These are phyloP conservation scores for Penicillium glabrum DNA, from an alignment of 2,329 filamentous ascomycete species.

Conservation along the genomic window DNA sequence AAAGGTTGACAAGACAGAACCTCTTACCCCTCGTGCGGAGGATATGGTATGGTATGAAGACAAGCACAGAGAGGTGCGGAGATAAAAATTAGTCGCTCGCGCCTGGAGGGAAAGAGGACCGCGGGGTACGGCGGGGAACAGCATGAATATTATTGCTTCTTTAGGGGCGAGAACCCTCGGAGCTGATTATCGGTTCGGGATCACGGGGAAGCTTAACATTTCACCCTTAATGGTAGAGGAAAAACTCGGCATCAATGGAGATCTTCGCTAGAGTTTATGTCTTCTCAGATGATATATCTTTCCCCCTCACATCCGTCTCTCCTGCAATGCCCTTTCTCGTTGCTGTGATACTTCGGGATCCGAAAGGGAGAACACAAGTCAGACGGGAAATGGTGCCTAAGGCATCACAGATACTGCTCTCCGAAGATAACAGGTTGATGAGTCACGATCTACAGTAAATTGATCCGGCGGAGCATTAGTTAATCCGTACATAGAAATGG, in stretches of 20 bases:
- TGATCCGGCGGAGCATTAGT: not conserved
- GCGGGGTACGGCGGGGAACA: conserved; percentile 27
- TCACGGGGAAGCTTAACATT: conserved; percentile 9
- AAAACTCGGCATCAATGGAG: not conserved
- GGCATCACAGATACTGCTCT: not conserved
- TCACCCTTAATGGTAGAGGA: not conserved
- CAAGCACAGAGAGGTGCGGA: conserved; percentile 19
- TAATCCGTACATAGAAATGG: not conserved
- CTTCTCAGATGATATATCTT: not conserved
- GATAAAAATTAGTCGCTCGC: conserved; percentile 20
- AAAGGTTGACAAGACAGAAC: conserved; percentile 13
- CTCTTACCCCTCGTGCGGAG: conserved; percentile 18
- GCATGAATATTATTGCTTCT: conserved; percentile 27
- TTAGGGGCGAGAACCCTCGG: conserved; percentile 24
- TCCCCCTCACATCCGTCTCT: not conserved
- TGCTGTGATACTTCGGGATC: not conserved
- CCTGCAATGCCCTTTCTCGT: not conserved
- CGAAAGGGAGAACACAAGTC: not conserved
- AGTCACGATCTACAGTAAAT: not conserved
- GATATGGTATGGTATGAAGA: conserved; percentile 4
- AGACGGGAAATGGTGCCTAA: not conserved
- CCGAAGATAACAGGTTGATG: not conserved
- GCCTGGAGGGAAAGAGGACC: conserved; percentile 21
- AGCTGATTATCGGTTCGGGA: conserved; percentile 13
- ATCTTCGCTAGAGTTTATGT: not conserved